These are phyloP conservation scores for Fusarium protoensiforme DNA, from an alignment of 2,329 filamentous ascomycete species.

Conservation along the genomic window DNA sequence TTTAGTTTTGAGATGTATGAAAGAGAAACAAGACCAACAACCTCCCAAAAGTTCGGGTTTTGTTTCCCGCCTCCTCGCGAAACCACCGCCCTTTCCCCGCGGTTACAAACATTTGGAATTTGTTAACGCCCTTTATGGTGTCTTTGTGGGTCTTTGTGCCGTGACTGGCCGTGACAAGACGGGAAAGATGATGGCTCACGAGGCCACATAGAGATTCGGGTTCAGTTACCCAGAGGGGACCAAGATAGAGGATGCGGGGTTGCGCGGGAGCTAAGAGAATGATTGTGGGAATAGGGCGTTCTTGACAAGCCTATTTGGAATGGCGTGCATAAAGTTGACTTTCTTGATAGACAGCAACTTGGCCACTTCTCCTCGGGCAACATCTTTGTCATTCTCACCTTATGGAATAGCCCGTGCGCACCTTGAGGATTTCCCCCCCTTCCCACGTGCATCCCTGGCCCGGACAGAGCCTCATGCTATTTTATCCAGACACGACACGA, in stretches of 20 bases:
- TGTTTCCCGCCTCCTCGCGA: constrained; percentile 5
- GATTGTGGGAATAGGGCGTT: constrained; percentile 34
- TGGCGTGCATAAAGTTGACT: neutral
- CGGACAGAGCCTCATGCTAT: neutral
- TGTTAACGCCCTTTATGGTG: constrained; percentile 29
- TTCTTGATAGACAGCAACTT: neutral
- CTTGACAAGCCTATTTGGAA: constrained; percentile 30
- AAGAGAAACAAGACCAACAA: constrained; percentile 4
- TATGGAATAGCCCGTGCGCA: neutral
- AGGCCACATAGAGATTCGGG: neutral
- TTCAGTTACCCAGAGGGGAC: neutral
- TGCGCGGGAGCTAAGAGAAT: constrained; percentile 11
- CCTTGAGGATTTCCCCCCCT: neutral
- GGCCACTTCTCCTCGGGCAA: neutral
- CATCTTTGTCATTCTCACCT: neutral
- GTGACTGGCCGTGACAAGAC: constrained; percentile 27
- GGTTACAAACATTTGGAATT: neutral
- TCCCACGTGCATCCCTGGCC: neutral
- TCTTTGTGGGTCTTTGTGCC: constrained; percentile 20
- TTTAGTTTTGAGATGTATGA: neutral
- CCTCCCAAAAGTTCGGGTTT: constrained; percentile 22
- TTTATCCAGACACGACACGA: neutral
- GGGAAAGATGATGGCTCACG: constrained; percentile 15
- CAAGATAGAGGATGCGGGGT: constrained; percentile 25
- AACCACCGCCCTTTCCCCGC: neutral